Percentiles rank a stretch among this genome's conserved stretches.
phyloP scores from a whole-genome alignment of 2,329 filamentous ascomycete genomes.

The Colletotrichum tropicicola region DNA sequence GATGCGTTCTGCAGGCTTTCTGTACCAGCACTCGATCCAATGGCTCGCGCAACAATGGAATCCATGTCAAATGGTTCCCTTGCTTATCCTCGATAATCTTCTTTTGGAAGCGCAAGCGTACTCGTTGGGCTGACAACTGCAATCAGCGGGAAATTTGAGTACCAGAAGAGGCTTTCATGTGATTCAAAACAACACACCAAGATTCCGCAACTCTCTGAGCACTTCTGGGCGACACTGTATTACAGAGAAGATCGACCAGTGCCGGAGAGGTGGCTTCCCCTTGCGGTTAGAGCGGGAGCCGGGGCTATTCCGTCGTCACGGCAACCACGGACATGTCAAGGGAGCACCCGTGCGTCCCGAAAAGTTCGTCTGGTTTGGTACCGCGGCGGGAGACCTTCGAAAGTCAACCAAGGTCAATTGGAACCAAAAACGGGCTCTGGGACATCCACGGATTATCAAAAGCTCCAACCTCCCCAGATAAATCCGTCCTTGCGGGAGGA shows the following conservation, averaged over 20 bases:
- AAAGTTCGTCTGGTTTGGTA: constrained; percentile 19
- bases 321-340: constrained; percentile 8
- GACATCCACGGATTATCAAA: constrained; percentile 12
- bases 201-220: not conserved
- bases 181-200: constrained; percentile 7
- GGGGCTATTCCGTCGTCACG: constrained; percentile 7
- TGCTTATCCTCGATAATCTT: not conserved
- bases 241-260: constrained; percentile 3
- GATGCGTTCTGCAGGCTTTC: too few relatives aligned
- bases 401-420: not conserved
- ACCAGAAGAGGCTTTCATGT: constrained; percentile 1
- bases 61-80: too few relatives aligned
- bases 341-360: constrained; percentile 21
- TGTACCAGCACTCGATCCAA: too few relatives aligned
- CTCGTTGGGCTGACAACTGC: not conserved
- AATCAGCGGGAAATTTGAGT: not conserved
- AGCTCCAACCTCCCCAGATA: constrained; percentile 20
- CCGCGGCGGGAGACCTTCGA: not conserved
- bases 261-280: constrained; percentile 13
- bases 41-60: not conserved
- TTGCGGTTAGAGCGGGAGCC: constrained; percentile 6
- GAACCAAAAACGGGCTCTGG: not conserved
- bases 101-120: not conserved
- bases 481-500: not conserved
- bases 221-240: not conserved